Percentiles rank a stretch among this genome's conserved stretches.
Conservation (phyloP, 2,329 filamentous ascomycete species). For the Phialophora chinensis region DNA sequence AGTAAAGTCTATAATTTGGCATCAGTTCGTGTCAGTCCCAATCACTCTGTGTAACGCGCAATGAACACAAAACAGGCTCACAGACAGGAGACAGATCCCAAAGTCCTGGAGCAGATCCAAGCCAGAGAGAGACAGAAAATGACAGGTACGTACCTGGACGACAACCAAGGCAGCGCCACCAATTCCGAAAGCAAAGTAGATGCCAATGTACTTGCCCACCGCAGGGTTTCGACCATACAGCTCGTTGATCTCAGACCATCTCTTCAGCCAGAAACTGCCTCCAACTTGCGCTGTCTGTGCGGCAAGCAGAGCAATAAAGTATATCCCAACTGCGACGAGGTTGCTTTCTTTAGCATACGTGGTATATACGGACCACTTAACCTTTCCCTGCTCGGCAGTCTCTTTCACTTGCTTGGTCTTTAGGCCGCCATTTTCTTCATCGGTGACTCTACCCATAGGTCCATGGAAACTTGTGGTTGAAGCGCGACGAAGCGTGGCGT, state of each 20-base stretch:
- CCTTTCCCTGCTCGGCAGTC: slow-evolving; percentile 89
- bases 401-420: slow-evolving; percentile 89
- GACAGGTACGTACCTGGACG: slow-evolving; percentile 60
- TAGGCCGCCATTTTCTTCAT: slow-evolving; percentile 69
- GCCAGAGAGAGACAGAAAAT: neutral
- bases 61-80: neutral
- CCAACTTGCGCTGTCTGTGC: slow-evolving; percentile 83
- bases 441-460: slow-evolving; percentile 78
- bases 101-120: slow-evolving; percentile 1
- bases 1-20: slow-evolving; percentile 68
- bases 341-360: slow-evolving; percentile 98
- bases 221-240: slow-evolving; percentile 70
- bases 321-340: slow-evolving; percentile 79
- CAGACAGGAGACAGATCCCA: neutral
- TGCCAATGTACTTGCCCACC: slow-evolving; percentile 87
- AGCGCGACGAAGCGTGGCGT: slow-evolving; percentile 81
- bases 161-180: slow-evolving; percentile 85
- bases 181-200: slow-evolving; percentile 94
- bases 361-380: slow-evolving; percentile 93
- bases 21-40: slow-evolving; percentile 22
- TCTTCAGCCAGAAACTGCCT: slow-evolving; percentile 90
- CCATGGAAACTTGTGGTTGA: slow-evolving; percentile 90
- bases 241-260: slow-evolving; percentile 85
- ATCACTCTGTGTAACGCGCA: neutral
- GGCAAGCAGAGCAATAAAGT: slow-evolving; percentile 75